Evolutionary conservation across 768 basidiomycete genomes (phyloP).

Genomic region (Coprinellus aureogranulatus): DNA sequence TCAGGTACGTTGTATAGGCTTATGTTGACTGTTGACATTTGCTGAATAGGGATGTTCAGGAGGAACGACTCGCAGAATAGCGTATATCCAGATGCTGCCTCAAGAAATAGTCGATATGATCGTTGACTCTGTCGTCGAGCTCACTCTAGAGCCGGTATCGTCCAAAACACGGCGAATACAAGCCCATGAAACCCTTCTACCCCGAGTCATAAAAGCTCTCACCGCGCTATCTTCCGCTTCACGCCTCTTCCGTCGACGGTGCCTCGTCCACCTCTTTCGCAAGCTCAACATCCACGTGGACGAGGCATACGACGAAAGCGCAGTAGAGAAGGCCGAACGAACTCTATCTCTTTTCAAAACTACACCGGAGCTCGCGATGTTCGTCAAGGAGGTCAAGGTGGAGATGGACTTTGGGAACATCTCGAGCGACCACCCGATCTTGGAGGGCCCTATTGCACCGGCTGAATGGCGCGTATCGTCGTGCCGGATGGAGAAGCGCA

Average conservation of each 20-base stretch:
- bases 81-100: background rate
- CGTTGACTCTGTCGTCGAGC: background rate
- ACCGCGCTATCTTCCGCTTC: background rate
- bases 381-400: background rate
- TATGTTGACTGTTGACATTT: background rate
- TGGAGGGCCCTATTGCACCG: background rate
- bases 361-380: background rate
- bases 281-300: background rate
- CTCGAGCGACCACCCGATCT: too few relatives aligned
- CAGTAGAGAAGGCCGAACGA: background rate
- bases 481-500: background rate
- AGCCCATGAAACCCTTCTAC: background rate
- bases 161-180: background rate
- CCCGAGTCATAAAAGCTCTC: background rate
- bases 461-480: background rate
- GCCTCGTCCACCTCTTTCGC: background rate
- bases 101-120: background rate
- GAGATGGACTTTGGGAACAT: background rate
- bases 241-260: background rate
- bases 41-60: too few relatives aligned
- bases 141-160: too few relatives aligned
- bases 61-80: background rate
- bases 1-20: constrained; percentile 12
- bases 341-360: background rate
- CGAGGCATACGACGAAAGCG: background rate